Percentiles rank a stretch among this genome's conserved stretches.
phyloP scores from a whole-genome alignment of 495 filamentous ascomycete genomes.

The Hypoxylon cercidicola region DNA sequence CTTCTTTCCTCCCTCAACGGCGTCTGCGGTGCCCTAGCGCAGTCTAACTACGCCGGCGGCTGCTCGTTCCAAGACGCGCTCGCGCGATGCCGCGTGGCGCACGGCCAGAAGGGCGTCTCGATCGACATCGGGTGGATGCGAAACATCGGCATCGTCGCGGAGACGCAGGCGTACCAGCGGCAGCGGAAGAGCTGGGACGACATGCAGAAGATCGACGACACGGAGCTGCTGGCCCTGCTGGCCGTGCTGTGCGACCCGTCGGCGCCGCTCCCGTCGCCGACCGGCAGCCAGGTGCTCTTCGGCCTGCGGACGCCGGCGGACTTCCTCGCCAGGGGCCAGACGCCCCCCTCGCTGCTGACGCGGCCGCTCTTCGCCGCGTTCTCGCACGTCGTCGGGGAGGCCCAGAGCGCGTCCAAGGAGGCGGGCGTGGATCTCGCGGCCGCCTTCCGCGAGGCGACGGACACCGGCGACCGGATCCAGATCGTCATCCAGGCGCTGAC shows the following conservation, averaged over 20 bases:
- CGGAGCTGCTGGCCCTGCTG: slow-evolving; percentile 50
- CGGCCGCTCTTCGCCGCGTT: slow-evolving; percentile 43
- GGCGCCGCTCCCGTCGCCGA: slow-evolving; percentile 22
- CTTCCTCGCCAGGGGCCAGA: slow-evolving; percentile 31
- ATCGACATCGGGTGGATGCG: slow-evolving; percentile 60
- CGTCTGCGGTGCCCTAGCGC: slow-evolving; percentile 60
- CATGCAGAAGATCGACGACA: slow-evolving; percentile 42
- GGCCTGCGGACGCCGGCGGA: slow-evolving; percentile 34
- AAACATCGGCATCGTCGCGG: slow-evolving; percentile 49
- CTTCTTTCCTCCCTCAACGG: slow-evolving; percentile 65
- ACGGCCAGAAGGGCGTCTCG: slow-evolving; percentile 51
- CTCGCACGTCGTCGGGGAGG: slow-evolving; percentile 33
- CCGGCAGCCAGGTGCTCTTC: slow-evolving; percentile 42
- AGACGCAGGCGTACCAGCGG: slow-evolving; percentile 39
- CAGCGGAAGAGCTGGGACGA: slow-evolving; percentile 35
- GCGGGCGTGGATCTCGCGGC: slow-evolving; percentile 20
- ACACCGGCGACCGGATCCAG: slow-evolving; percentile 39
- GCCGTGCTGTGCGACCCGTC: slow-evolving; percentile 48
- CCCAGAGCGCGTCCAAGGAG: slow-evolving; percentile 15
- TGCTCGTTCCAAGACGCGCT: slow-evolving; percentile 66
- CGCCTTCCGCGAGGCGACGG: slow-evolving; percentile 37
- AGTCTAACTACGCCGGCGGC: slow-evolving; percentile 69
- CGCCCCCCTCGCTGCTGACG: slow-evolving; percentile 30
- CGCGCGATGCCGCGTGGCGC: slow-evolving; percentile 48
- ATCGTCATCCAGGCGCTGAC: slow-evolving; percentile 48